A percentile compares a stretch with the other conserved stretches of the same genome.
Conservation (phyloP, 306 rosid species). For the Sicyos baderoa region DNA sequence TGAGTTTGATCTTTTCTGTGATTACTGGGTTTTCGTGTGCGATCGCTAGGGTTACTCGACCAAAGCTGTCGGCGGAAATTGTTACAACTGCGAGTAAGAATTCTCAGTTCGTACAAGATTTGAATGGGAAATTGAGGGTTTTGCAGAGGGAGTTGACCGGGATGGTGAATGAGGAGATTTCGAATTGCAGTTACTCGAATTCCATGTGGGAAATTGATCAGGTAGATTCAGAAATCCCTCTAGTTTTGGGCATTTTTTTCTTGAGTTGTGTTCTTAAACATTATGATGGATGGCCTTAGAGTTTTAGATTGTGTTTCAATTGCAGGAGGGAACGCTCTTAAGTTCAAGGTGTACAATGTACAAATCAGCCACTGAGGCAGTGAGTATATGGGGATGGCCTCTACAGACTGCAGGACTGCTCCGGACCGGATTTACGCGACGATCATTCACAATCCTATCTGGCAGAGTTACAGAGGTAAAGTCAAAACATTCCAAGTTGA, state of each 20-base stretch:
- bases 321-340: constrained; percentile 61
- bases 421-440: constrained; percentile 43
- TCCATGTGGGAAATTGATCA: constrained; percentile 53
- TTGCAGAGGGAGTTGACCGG: constrained; percentile 27
- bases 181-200: constrained; percentile 49
- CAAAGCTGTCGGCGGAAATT: constrained; percentile 34
- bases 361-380: constrained; percentile 66
- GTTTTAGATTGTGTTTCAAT: neutral
- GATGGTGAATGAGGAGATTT: constrained; percentile 22
- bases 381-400: constrained; percentile 95
- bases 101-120: too few species aligned
- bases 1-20: constrained; percentile 35
- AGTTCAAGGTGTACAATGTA: constrained; percentile 58
- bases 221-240: constrained; percentile 30
- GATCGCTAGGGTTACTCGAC: constrained; percentile 32
- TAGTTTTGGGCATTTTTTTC: neutral
- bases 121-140: too few species aligned
- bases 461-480: constrained; percentile 80
- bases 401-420: constrained; percentile 87
- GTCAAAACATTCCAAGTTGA: constrained; percentile 12
- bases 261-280: neutral
- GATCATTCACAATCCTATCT: constrained; percentile 54
- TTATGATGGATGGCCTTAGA: too few species aligned
- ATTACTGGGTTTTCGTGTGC: constrained; percentile 30
- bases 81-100: constrained; percentile 3